Evolutionary conservation across 495 filamentous ascomycete species (phyloP).

Genomic region (Astrocystis sublimbata): DNA sequence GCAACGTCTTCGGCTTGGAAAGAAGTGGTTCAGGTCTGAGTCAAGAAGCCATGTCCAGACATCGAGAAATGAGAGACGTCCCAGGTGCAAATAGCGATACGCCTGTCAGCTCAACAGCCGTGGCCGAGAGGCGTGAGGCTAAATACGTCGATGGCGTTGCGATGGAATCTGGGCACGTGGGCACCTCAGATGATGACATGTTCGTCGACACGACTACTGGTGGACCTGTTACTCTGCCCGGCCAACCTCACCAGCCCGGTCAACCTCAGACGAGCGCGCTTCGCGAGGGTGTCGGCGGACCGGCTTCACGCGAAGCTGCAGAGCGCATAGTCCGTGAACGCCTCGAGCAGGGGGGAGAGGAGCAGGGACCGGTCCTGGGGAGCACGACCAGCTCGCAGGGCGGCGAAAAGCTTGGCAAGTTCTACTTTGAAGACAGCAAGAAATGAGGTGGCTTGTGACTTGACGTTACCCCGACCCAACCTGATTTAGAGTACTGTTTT

Average conservation of each 20-base stretch:
- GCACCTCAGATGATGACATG: slow-evolving; percentile 31
- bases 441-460: slow-evolving; percentile 29
- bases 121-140: slow-evolving; percentile 45
- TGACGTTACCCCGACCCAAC: background rate
- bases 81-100: slow-evolving; percentile 40
- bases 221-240: too few relatives aligned
- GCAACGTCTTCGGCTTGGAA: slow-evolving; percentile 33
- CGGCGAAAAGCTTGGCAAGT: slow-evolving; percentile 49
- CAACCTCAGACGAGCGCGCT: slow-evolving; percentile 37
- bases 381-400: slow-evolving; percentile 40
- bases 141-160: slow-evolving; percentile 49
- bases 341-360: slow-evolving; percentile 44
- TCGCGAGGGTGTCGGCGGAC: slow-evolving; percentile 33
- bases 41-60: slow-evolving; percentile 35
- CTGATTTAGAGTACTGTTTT: too few relatives aligned
- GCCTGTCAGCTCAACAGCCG: slow-evolving; percentile 41
- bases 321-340: slow-evolving; percentile 58
- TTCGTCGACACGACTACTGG: slow-evolving; percentile 49
- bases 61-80: slow-evolving; percentile 26
- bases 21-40: slow-evolving; percentile 46
- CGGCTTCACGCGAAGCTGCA: slow-evolving; percentile 44
- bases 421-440: slow-evolving; percentile 56
- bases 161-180: slow-evolving; percentile 35
- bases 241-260: slow-evolving; percentile 28
- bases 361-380: slow-evolving; percentile 39